These are phyloP conservation scores for Solanum microdontum DNA, from an alignment of 257 asterid species.

Conservation along the genomic window DNA sequence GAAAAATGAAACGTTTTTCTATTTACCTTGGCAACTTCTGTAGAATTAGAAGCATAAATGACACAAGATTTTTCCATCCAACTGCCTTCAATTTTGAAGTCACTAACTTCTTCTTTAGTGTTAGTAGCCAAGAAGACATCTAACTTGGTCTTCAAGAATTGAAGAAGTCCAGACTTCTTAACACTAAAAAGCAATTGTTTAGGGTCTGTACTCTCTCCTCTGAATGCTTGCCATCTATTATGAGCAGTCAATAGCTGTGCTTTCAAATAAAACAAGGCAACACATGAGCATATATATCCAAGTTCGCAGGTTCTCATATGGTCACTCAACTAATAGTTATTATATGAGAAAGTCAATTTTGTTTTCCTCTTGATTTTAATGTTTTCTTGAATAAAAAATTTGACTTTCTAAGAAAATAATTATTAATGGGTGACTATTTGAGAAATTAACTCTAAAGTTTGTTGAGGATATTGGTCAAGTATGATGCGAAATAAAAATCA, in stretches of 20 bases:
- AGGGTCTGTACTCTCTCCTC: conserved; percentile 19
- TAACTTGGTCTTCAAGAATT: conserved; percentile 19
- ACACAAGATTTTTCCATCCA: conserved; percentile 19
- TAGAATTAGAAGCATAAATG: conserved; percentile 36
- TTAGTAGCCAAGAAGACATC: conserved; percentile 21
- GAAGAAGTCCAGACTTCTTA: conserved; percentile 20
- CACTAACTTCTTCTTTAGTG: conserved; percentile 16
- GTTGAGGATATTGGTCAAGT: background rate
- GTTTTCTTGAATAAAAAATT: too few relatives aligned
- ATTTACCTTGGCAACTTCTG: conserved; percentile 56
- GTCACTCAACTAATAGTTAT: too few relatives aligned
- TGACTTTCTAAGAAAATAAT: too few relatives aligned
- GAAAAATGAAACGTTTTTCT: background rate
- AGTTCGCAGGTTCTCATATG: background rate
- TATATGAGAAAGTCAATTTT: too few relatives aligned
- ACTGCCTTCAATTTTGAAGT: conserved; percentile 28
- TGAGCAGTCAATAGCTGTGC: conserved; percentile 50
- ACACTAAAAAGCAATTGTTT: conserved; percentile 18
- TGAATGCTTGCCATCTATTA: conserved; percentile 51
- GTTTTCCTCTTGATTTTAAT: too few relatives aligned
- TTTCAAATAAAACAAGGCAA: background rate
- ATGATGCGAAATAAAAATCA: background rate
- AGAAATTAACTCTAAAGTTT: background rate
- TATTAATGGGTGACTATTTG: background rate
- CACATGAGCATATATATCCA: background rate